These are phyloP conservation scores for Phytophthora kernoviae DNA, from an alignment of 352 stramenopile species.

Conservation along the genomic window DNA sequence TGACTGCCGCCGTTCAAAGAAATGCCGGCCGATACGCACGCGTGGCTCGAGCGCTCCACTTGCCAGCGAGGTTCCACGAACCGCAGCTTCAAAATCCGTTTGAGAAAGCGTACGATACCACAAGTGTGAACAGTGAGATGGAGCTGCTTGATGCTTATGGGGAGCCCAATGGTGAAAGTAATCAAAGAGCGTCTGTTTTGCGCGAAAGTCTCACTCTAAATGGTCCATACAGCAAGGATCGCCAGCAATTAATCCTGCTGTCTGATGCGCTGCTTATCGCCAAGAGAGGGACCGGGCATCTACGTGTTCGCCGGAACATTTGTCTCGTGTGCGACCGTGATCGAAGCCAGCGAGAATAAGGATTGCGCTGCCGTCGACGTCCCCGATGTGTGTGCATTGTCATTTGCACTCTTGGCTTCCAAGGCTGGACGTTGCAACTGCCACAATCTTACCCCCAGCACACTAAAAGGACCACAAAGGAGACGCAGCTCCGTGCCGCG, in stretches of 20 bases:
- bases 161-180: constrained; percentile 11
- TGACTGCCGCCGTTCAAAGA: constrained; percentile 31
- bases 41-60: constrained; percentile 20
- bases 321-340: constrained; percentile 56
- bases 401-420: constrained; percentile 51
- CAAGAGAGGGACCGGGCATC: constrained; percentile 47
- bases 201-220: constrained; percentile 29
- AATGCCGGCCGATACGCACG: constrained; percentile 23
- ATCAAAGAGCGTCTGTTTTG: constrained; percentile 16
- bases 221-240: constrained; percentile 29
- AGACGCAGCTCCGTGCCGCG: constrained; percentile 34
- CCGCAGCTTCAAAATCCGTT: constrained; percentile 1
- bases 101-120: constrained; percentile 8
- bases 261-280: constrained; percentile 72
- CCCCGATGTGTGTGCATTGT: neutral
- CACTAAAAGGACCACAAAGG: constrained; percentile 41
- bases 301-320: constrained; percentile 64
- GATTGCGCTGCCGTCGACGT: neutral
- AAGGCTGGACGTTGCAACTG: constrained; percentile 63
- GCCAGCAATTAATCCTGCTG: constrained; percentile 56
- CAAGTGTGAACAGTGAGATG: constrained; percentile 26
- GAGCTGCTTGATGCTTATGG: constrained; percentile 14
- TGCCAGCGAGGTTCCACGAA: constrained; percentile 2
- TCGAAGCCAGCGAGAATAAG: constrained; percentile 25
- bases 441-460: constrained; percentile 52